Base-by-base conservation (phyloP, 306 rosid species). In the Alnus glutinosa region DNA sequence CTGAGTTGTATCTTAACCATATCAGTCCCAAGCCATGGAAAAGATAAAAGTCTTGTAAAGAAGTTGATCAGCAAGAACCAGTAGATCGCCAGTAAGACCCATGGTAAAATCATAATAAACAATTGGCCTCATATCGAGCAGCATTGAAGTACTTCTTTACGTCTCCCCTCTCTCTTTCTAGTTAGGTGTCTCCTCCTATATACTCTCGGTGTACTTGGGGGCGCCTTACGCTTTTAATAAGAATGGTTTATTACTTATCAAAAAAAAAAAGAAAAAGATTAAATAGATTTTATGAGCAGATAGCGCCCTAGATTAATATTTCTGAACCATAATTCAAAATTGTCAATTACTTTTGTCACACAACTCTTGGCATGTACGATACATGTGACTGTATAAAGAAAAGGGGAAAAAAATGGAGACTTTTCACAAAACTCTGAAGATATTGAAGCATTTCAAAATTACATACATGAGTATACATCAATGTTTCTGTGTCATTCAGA, bases 401-500 rank as follows among this genome's bases (percentile, higher is more conserved):
- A 67, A 66, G 32, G 47, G 13, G 13, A 50, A 28, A 12, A 47
- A 18, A 39, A 68, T 32, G 16, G 37, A 44, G 39, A 78, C 36
- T 11, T 37, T 19, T 42, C 19, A 30, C 69, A 62, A 39, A 50
- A 66, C 46, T 49, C 61, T 51, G 4, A 15, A 47, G 64, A 58
- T 34, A 30, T 32, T 14, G n/a, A 62, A 62, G 69, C 44, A 62
- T 12, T 30, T 10, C 34, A 32, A 30, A 18, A 34, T 32, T 62
- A 47, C 4, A 46, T 73, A 48, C 34, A 55, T 39, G 10, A 59
- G 32, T 7, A 55, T 28, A 37, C 51, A 67, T 78, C 52, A 73
- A 42, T 52, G n/a, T 32, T 36, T 73, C 75, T 37, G 73, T 39
- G 39, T 59, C 67, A 36, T 75, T 82, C 46, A 61, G 75, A 52